Conservation (phyloP, 257 asterid genomes). For the Linaria vulgaris region DNA sequence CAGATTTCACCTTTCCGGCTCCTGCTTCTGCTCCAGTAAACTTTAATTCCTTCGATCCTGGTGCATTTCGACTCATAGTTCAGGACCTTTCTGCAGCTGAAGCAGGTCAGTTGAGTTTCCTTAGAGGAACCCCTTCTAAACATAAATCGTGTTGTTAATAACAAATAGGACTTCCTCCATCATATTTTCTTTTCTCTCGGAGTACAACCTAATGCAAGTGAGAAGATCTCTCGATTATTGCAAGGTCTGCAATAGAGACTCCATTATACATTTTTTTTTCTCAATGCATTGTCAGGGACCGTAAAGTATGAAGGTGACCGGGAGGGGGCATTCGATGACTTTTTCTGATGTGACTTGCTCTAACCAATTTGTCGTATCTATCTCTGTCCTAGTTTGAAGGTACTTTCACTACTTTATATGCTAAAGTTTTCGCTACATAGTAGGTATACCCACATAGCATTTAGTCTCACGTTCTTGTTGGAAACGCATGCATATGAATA, state of each 20-base stretch:
- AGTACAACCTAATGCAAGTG: constrained; percentile 23
- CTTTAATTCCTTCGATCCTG: constrained; percentile 59
- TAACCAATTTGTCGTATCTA: constrained; percentile 49
- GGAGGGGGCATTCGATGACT: constrained; percentile 98
- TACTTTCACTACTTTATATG: constrained; percentile 39
- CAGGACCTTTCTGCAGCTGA: constrained; percentile 92
- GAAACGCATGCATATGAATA: constrained; percentile 34
- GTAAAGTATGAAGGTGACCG: constrained; percentile 75
- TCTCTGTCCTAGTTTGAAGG: constrained; percentile 48
- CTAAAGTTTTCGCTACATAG: constrained; percentile 36
- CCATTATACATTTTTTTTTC: constrained; percentile 49
- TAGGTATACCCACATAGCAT: constrained; percentile 42
- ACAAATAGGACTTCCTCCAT: constrained; percentile 35
- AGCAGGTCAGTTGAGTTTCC: constrained; percentile 72
- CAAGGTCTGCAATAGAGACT: constrained; percentile 32
- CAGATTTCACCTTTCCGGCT: constrained; percentile 92
- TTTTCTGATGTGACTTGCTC: constrained; percentile 81
- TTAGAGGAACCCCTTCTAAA: constrained; percentile 32
- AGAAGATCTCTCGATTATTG: constrained; percentile 20
- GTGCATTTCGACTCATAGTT: constrained; percentile 86
- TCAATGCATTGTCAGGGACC: constrained; percentile 84
- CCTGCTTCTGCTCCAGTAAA: constrained; percentile 70
- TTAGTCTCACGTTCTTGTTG: constrained; percentile 43
- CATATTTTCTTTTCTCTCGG: constrained; percentile 24
- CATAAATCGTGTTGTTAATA: constrained; percentile 29